phyloP scores from a whole-genome alignment of 352 stramenopile genomes.

The Globisporangium canariense region DNA sequence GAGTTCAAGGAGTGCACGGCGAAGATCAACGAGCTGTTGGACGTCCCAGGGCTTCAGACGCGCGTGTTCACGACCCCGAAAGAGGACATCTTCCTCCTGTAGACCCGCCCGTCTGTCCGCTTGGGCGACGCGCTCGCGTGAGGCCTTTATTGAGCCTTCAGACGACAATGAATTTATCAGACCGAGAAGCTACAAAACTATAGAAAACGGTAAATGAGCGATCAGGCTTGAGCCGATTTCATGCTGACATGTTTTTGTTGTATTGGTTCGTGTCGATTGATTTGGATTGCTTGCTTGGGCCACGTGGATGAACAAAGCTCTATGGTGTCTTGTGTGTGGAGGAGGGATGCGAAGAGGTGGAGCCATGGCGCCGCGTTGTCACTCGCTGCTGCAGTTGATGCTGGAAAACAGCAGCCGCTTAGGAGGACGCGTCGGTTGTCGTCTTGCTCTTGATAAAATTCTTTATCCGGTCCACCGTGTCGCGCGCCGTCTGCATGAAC shows the following conservation, averaged over 20 bases:
- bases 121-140: background rate
- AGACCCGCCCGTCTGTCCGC: background rate
- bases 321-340: conserved; percentile 7
- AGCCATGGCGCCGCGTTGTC: background rate
- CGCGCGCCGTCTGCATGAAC: conserved; percentile 72
- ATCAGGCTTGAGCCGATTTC: background rate
- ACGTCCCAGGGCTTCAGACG: conserved; percentile 77
- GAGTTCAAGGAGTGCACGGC: conserved; percentile 76
- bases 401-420: background rate
- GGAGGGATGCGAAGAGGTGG: background rate
- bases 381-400: background rate
- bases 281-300: background rate
- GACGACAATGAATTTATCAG: conserved; percentile 1
- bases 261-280: background rate
- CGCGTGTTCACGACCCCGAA: conserved; percentile 77
- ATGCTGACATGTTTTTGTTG: background rate
- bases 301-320: conserved; percentile 12
- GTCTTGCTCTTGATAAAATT: conserved; percentile 80
- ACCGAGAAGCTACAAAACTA: background rate
- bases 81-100: conserved; percentile 85
- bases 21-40: conserved; percentile 84
- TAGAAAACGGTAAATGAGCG: background rate
- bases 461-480: conserved; percentile 89
- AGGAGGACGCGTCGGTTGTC: conserved; percentile 15
- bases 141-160: background rate